Percentiles rank a stretch among this genome's conserved stretches.
phyloP scores from a whole-genome alignment of 768 basidiomycete species.

The Tulasnella calospora region DNA sequence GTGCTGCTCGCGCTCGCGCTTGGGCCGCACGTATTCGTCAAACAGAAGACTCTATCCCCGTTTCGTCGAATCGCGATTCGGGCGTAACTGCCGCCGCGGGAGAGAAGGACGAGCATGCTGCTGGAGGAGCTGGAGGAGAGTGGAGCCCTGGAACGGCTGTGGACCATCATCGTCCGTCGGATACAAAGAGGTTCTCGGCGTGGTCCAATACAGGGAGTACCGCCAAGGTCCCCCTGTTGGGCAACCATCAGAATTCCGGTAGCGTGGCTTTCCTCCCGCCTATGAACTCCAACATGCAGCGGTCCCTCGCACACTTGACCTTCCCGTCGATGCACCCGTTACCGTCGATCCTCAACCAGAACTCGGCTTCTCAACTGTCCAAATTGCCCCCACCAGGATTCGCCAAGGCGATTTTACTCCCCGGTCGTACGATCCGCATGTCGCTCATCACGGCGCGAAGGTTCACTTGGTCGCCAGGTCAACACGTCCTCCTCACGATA shows the following conservation, averaged over 20 bases:
- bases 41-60: not conserved
- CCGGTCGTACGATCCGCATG: slow-evolving; percentile 66
- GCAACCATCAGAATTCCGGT: not conserved
- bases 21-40: not conserved
- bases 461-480: slow-evolving; percentile 69
- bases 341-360: slow-evolving; percentile 3
- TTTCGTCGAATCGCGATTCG: not conserved
- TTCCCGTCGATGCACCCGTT: slow-evolving; percentile 21
- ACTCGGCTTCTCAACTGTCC: slow-evolving; percentile 21
- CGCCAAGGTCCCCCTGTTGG: not conserved
- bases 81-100: not conserved
- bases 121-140: not conserved
- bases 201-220: not conserved
- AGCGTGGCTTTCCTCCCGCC: not conserved
- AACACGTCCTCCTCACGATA: slow-evolving; percentile 65
- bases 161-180: not conserved
- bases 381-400: slow-evolving; percentile 60
- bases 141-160: slow-evolving; percentile 12
- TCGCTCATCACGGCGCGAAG: slow-evolving; percentile 54
- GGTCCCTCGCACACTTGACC: not conserved
- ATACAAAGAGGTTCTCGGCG: not conserved
- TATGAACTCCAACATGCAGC: not conserved
- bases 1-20: not conserved
- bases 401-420: slow-evolving; percentile 61
- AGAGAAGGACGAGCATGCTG: not conserved